These are phyloP conservation scores for Candida boidinii DNA, from an alignment of 805 yeast genomes.

Conservation along the genomic window DNA sequence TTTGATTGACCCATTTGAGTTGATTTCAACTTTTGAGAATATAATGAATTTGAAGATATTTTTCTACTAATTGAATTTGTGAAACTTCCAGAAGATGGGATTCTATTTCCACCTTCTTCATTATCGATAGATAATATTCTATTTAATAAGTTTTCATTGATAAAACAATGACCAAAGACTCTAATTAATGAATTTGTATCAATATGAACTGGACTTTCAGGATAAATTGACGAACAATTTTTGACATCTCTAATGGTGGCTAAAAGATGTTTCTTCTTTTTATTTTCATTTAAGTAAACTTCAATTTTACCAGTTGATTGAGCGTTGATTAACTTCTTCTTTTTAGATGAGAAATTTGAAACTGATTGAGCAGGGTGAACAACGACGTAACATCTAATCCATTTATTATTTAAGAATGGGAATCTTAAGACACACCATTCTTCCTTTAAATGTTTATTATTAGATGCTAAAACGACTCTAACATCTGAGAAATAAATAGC, in stretches of 20 bases:
- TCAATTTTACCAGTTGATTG: slow-evolving; percentile 73
- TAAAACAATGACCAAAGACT: slow-evolving; percentile 75
- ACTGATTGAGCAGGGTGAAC: slow-evolving; percentile 74
- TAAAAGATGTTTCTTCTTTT: slow-evolving; percentile 63
- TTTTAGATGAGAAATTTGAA: slow-evolving; percentile 35
- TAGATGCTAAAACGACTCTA: slow-evolving; percentile 73
- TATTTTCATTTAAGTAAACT: slow-evolving; percentile 79
- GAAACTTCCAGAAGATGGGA: too few relatives aligned
- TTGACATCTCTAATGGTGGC: slow-evolving; percentile 67
- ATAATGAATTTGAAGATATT: too few relatives aligned
- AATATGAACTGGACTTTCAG: slow-evolving; percentile 71
- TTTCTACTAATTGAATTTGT: too few relatives aligned
- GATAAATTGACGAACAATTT: slow-evolving; percentile 85
- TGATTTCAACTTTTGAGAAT: too few relatives aligned
- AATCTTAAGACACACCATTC: slow-evolving; percentile 99
- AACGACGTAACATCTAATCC: slow-evolving; percentile 91
- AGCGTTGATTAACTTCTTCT: slow-evolving; percentile 35
- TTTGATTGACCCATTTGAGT: too few relatives aligned
- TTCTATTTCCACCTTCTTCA: slow-evolving; percentile 40
- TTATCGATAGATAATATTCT: too few relatives aligned
- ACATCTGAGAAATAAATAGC: slow-evolving; percentile 86
- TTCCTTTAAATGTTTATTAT: slow-evolving; percentile 77
- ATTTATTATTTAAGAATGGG: too few relatives aligned
- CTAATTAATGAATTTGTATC: slow-evolving; percentile 86
- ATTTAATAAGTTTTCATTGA: too few relatives aligned